Conservation (phyloP, 176 grass and related monocot species). For the Ensete glaucum region DNA sequence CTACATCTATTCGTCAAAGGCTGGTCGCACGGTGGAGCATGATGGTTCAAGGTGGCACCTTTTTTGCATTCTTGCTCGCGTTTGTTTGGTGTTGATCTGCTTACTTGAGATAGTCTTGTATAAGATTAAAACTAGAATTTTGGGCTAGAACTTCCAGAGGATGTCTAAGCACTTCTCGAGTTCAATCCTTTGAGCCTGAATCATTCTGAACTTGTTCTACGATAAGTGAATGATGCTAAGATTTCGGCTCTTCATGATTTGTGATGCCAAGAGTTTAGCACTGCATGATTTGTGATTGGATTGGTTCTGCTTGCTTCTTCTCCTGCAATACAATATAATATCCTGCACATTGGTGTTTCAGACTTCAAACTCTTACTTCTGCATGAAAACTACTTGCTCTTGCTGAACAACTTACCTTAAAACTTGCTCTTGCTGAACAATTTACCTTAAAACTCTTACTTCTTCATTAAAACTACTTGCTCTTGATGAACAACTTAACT, state of each 20-base stretch:
- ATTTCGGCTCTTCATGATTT: neutral
- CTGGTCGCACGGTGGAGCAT: conserved; percentile 3
- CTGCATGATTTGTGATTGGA: neutral
- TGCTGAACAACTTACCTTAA: too few species aligned
- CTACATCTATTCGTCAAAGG: conserved; percentile 29
- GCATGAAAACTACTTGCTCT: too few species aligned
- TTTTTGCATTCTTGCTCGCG: neutral
- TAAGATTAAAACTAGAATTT: too few species aligned
- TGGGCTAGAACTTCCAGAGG: neutral
- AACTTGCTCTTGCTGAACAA: too few species aligned
- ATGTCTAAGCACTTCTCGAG: neutral
- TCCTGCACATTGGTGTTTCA: too few species aligned
- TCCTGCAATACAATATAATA: too few species aligned
- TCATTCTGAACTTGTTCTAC: neutral
- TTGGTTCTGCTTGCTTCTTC: neutral
- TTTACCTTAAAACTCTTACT: too few species aligned
- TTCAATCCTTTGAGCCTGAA: too few species aligned
- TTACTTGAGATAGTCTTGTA: neutral
- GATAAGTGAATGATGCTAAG: neutral
- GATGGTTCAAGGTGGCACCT: neutral
- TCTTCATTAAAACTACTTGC: too few species aligned
- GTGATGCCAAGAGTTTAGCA: neutral
- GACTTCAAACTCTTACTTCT: too few species aligned
- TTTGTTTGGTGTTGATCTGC: neutral
- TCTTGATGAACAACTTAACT: too few species aligned